phyloP scores from a whole-genome alignment of 352 stramenopile species.

The Phytophthora vignae region DNA sequence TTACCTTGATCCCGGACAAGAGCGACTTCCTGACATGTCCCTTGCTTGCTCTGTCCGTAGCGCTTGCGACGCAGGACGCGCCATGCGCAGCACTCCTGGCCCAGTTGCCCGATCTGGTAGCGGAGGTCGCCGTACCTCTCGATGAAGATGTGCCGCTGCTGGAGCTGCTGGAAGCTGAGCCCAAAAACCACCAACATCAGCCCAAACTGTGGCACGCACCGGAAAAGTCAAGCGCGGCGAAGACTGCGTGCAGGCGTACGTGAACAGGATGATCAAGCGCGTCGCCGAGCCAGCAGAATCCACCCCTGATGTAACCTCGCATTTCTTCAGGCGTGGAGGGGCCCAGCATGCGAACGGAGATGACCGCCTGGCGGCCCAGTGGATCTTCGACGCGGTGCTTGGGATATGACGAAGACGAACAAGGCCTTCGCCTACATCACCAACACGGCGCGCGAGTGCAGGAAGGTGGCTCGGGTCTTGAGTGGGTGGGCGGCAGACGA shows the following conservation, averaged over 20 bases:
- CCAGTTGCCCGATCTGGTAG: slow-evolving; percentile 11
- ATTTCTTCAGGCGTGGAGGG: neutral
- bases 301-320: neutral
- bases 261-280: slow-evolving; percentile 12
- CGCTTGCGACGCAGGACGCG: slow-evolving; percentile 19
- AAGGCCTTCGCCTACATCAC: neutral
- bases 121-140: no score
- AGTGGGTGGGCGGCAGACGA: neutral
- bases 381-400: neutral
- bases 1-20: slow-evolving; percentile 38
- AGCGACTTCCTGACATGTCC: slow-evolving; percentile 26
- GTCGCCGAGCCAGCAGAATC: neutral
- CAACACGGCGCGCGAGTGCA: neutral
- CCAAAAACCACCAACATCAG: no score
- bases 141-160: no score
- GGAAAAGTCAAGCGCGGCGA: neutral
- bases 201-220: no score
- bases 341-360: neutral
- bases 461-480: neutral
- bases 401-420: neutral
- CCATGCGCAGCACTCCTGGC: slow-evolving; percentile 9
- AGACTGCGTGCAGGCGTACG: slow-evolving; percentile 12
- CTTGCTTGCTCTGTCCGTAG: slow-evolving; percentile 21
- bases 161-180: no score
- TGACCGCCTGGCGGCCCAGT: neutral